Conservation (phyloP, 176 grass and related monocot genomes). For the Alloteropsis semialata region DNA sequence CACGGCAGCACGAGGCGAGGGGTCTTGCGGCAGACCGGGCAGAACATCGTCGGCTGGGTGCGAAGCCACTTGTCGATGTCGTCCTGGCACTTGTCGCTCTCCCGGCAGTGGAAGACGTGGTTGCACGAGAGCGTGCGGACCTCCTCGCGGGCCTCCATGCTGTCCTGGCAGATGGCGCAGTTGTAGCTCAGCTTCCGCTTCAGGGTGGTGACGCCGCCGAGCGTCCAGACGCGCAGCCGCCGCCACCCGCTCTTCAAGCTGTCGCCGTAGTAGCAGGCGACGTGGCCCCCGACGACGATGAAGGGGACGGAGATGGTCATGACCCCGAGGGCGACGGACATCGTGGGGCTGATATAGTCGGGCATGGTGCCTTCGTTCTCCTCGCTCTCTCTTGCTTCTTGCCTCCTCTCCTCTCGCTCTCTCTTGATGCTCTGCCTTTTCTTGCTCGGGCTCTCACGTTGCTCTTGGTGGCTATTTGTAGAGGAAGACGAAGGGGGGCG, state of each 20-base stretch:
- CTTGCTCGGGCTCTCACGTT: neutral
- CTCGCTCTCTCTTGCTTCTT: neutral
- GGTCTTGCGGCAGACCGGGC: neutral
- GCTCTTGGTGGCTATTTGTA: neutral
- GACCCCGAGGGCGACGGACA: too few species aligned
- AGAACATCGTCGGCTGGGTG: neutral
- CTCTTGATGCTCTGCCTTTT: neutral
- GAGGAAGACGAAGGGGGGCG: neutral
- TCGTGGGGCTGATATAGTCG: neutral
- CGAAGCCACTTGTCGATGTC: neutral
- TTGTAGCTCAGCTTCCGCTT: neutral
- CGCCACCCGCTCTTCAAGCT: neutral
- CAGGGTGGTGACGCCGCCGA: constrained; percentile 24
- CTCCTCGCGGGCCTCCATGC: neutral
- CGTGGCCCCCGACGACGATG: neutral
- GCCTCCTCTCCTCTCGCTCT: neutral
- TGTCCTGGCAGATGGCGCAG: neutral
- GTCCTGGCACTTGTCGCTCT: neutral
- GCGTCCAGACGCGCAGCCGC: neutral
- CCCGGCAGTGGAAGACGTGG: neutral
- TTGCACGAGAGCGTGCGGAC: constrained; percentile 19
- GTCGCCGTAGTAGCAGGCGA: neutral
- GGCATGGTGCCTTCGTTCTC: neutral
- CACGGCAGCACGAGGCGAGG: neutral
- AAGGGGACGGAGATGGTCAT: neutral